Evolutionary conservation across 441 rosid species (phyloP).

Genomic region (Eutrema salsugineum): DNA sequence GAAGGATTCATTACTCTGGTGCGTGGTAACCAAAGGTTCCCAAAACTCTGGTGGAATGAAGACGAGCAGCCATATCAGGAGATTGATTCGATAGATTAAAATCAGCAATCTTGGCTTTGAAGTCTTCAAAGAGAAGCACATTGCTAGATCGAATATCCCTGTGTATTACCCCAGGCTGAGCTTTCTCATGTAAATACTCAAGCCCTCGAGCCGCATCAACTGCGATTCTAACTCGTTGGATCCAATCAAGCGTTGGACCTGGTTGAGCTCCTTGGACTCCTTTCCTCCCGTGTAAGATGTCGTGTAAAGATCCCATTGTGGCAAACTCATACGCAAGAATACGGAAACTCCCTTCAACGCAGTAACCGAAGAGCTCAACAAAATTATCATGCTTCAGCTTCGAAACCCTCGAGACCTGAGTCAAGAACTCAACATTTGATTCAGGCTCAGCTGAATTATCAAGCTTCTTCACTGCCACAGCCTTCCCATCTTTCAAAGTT

Average conservation of each 20-base stretch:
- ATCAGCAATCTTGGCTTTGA: constrained; percentile 87
- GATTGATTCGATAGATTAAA: constrained; percentile 89
- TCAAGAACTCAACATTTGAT: constrained; percentile 63
- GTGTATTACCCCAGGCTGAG: constrained; percentile 78
- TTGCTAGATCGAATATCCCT: constrained; percentile 91
- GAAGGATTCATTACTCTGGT: constrained; percentile 63
- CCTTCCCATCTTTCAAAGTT: constrained; percentile 54
- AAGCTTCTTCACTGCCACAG: constrained; percentile 83
- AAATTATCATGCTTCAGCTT: constrained; percentile 71
- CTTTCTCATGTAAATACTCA: constrained; percentile 86
- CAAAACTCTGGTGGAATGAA: constrained; percentile 90
- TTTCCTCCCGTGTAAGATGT: constrained; percentile 84
- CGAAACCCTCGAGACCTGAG: constrained; percentile 85
- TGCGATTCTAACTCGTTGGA: constrained; percentile 78
- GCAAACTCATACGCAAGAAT: constrained; percentile 86
- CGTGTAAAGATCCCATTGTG: constrained; percentile 91
- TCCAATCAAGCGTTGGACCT: constrained; percentile 93
- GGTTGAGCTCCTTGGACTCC: constrained; percentile 96
- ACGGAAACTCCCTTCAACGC: constrained; percentile 74
- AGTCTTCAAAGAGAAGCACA: constrained; percentile 83
- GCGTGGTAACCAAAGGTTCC: constrained; percentile 97
- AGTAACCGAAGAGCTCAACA: constrained; percentile 73
- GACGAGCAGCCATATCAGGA: constrained; percentile 98
- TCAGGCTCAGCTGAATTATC: constrained; percentile 77
- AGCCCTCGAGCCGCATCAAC: constrained; percentile 88